Percentiles rank a stretch among this genome's conserved stretches.
These are phyloP conservation scores for Tremellales sp. DNA, from an alignment of 1,284 basidiomycete species.

Conservation along the genomic window DNA sequence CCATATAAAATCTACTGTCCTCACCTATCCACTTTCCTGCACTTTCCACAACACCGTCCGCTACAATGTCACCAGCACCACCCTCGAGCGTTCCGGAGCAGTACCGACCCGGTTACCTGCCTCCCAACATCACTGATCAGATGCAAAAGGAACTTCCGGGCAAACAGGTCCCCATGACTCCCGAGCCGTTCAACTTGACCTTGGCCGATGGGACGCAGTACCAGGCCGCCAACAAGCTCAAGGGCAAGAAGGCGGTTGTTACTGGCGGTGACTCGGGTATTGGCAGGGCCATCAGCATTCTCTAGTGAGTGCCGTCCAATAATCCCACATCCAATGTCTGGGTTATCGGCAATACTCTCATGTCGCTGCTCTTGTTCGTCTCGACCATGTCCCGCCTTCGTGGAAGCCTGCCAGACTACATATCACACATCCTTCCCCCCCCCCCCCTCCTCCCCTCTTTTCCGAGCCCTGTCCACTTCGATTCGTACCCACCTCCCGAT, in stretches of 20 bases:
- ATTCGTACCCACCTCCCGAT: not conserved
- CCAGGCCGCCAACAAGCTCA: conserved; percentile 48
- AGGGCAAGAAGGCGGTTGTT: conserved; percentile 48
- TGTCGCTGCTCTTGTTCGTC: too few species aligned
- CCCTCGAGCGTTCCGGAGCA: conserved; percentile 39
- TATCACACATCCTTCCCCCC: too few species aligned
- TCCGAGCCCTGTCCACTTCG: not conserved
- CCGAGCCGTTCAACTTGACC: conserved; percentile 53
- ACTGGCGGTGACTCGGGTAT: conserved; percentile 52
- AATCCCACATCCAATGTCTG: too few species aligned
- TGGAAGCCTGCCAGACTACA: too few species aligned
- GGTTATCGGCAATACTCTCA: too few species aligned
- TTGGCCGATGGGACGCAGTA: conserved; percentile 52
- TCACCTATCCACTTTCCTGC: too few species aligned
- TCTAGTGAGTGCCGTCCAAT: conserved; percentile 28
- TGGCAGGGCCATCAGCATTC: conserved; percentile 44
- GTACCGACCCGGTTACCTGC: conserved; percentile 38
- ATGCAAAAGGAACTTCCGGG: conserved; percentile 40
- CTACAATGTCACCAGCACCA: conserved; percentile 30
- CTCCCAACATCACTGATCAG: conserved; percentile 34
- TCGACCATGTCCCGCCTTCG: too few species aligned
- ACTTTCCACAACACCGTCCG: too few species aligned
- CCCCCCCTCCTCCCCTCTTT: not conserved
- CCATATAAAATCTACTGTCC: too few species aligned
- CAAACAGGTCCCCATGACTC: conserved; percentile 40